A percentile compares a stretch with the other conserved stretches of the same genome.
Evolutionary conservation across 352 stramenopile species (phyloP).

Genomic region (Globisporangium barbulae): DNA sequence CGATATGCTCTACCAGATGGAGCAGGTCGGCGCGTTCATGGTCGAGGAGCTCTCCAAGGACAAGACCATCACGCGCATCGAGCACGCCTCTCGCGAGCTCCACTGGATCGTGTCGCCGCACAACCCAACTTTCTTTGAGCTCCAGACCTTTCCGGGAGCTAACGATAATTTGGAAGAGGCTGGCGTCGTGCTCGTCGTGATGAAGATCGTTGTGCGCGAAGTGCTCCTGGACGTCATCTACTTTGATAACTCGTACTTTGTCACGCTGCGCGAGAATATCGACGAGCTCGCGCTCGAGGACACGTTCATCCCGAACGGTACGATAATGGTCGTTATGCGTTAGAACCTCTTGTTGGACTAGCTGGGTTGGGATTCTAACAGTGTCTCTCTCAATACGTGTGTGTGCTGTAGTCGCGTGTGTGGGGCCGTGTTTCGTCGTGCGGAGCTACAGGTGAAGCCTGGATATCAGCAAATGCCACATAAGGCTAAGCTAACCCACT

Average conservation of each 20-base stretch:
- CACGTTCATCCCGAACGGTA: constrained; percentile 58
- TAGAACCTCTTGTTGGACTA: neutral
- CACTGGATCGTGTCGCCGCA: constrained; percentile 45
- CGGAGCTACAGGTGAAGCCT: constrained; percentile 39
- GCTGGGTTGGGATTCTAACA: neutral
- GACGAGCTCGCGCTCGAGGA: constrained; percentile 59
- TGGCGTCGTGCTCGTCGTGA: constrained; percentile 51
- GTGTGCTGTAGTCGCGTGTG: constrained; percentile 29
- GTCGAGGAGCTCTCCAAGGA: constrained; percentile 66
- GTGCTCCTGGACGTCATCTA: constrained; percentile 66
- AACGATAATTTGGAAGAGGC: constrained; percentile 34
- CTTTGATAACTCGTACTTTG: constrained; percentile 58
- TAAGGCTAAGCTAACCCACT: neutral
- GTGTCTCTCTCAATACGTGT: neutral
- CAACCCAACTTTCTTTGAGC: constrained; percentile 62
- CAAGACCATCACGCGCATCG: constrained; percentile 45
- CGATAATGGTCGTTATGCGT: neutral
- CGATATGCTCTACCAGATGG: constrained; percentile 63
- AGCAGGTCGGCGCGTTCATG: constrained; percentile 64
- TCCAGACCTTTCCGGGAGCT: constrained; percentile 47
- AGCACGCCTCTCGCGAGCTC: constrained; percentile 37
- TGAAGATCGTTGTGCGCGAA: constrained; percentile 65
- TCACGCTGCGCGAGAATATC: constrained; percentile 45
- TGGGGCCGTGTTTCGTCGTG: constrained; percentile 54
- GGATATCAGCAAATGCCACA: neutral